Base-by-base conservation (phyloP, 805 yeast genomes). In the Priceomyces haplophilus region DNA sequence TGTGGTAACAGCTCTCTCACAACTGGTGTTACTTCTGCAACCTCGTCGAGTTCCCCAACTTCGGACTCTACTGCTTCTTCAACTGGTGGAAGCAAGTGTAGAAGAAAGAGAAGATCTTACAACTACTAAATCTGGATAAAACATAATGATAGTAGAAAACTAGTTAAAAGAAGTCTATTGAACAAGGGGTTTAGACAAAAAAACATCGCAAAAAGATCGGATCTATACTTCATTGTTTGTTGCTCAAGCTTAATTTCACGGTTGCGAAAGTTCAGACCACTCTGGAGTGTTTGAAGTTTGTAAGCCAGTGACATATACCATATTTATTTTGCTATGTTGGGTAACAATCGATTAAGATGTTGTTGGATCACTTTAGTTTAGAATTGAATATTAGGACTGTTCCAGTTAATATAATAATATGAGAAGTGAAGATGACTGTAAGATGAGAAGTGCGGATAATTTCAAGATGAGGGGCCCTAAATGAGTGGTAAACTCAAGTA, bases 21-120 rank as follows among this genome's bases (percentile, higher is more conserved):
- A 11, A 48, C 64, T 11, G 53, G 57, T 40, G 48, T 62, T 17
- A 32, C 57, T 5, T 38, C 54, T 16, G 41, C 52, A 25, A 43
- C 52, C n/a, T 41, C 59, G 32, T 38, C 60, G 17, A 34, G 27
- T 16, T 19, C 40, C 5, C n/a, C 45, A 21, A 31, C 47, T 16
- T 12, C 45, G 11, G 23, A 30, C 17, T 20, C 54, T 12, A 40
- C 53, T 20, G 42, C 52, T 24, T 43, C 54, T 34, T 36, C 53
- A 7, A 43, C 45, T 33, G 45, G 48, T 40, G 44, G 42, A 41
- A 32, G n/a, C n/a, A 33, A 34, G 23, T 34, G 37, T 19, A 55
- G 54, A 47, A 57, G 54, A 47, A 58, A 51, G 47, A 52, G 51
- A 49, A 58, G 61, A 54, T 53, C 60, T 40, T 54, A 53, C 50